These are phyloP conservation scores for Colletotrichum ledebouriae DNA, from an alignment of 2,329 filamentous ascomycete genomes.

Conservation along the genomic window DNA sequence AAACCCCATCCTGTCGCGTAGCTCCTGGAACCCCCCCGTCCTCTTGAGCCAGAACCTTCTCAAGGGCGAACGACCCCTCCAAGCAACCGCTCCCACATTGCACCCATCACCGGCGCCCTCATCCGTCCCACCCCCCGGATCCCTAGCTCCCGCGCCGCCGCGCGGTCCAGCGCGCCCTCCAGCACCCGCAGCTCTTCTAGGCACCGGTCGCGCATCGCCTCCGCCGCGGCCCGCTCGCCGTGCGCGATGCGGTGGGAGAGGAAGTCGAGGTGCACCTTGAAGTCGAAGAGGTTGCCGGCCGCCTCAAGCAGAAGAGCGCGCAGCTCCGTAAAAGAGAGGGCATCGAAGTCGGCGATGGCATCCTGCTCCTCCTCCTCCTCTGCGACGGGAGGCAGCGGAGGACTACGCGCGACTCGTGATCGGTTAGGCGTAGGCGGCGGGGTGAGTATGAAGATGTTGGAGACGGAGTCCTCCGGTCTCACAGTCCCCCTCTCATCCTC, in stretches of 20 bases:
- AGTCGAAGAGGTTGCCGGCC: not conserved
- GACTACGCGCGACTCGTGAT: not conserved
- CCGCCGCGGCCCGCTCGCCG: not conserved
- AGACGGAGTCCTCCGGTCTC: slow-evolving; percentile 2
- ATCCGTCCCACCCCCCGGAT: not conserved
- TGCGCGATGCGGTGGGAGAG: not conserved
- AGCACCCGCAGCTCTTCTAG: not conserved
- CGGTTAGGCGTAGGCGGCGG: not conserved
- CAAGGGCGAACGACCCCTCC: not conserved
- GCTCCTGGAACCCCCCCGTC: not conserved
- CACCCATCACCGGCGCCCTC: not conserved
- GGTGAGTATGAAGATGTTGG: not conserved
- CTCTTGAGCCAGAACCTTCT: not conserved
- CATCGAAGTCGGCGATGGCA: not conserved
- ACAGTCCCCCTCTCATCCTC: not conserved
- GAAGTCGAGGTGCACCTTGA: not conserved
- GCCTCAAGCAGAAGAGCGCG: not conserved
- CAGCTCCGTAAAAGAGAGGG: not conserved
- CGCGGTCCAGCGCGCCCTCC: not conserved
- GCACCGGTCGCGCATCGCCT: not conserved
- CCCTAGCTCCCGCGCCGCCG: not conserved
- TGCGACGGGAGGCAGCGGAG: not conserved
- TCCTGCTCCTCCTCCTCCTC: not conserved
- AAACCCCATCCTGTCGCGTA: not conserved
- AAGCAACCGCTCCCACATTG: not conserved